Base-by-base conservation (phyloP, 371 early-diverging fungal species). In the Lichtheimia ornata region DNA sequence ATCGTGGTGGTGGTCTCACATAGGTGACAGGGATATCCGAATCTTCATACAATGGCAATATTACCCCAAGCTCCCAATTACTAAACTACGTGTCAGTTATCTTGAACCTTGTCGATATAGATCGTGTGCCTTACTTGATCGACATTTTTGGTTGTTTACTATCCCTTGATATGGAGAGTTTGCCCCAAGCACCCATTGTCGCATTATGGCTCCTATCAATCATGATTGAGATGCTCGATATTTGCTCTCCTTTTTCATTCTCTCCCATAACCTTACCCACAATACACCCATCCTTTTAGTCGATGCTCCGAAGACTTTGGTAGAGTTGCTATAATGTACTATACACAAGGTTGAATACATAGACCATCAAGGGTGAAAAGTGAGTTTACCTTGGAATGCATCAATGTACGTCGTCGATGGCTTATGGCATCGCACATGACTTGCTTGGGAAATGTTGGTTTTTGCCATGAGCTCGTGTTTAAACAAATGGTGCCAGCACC, bases 41-140 rank as follows among this genome's bases (percentile, higher is more conserved):
- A 14, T 69, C 41, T 13, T 73, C 67, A 41, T 62, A 58, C 3
- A 77, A 25, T 5, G 81, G 81, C 9, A 80, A 28, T 0, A 80
- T 74, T 12, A 80, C 71, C 13, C 81, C 77, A n/a, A 77, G 53
- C 56, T 77, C 77, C 81, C 81, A 80, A 67, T 80, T 80, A 52
- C 81, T 80, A 50, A 40, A 50, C 14, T 9, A 35, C 2, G 35
- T 35, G 35, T 35, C 35, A 35, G 35, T 11, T 11, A 35, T 6
- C 0, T 9, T 35, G 35, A 2, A 9, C 35, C 35, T 9, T 14
- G 27, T 42, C 27, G 3, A 22, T 18, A 22, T 40, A 30, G 22
- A 22, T 22, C 22, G 22, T 50, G 3, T 17, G 11, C 22, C 54
- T 61, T 70, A 75, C 79, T 66, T 79, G 15, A 80, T 80, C 9